These are phyloP conservation scores for Pelargonium fulgidum DNA, from an alignment of 441 rosid species.

Conservation along the genomic window DNA sequence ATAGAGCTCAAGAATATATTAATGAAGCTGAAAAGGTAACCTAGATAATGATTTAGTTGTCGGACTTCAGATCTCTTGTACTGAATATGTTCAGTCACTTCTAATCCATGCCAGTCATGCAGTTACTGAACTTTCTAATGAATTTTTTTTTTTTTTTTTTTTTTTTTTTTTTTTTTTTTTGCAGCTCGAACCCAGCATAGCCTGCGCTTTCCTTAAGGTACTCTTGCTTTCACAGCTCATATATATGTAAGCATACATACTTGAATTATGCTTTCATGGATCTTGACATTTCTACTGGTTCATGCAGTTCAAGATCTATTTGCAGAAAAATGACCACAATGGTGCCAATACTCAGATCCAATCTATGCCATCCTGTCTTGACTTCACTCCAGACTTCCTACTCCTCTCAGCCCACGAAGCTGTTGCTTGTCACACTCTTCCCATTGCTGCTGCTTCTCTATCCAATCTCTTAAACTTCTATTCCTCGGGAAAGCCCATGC, in stretches of 20 bases:
- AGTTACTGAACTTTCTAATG: conserved; percentile 10
- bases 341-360: conserved; percentile 69
- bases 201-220: conserved; percentile 88
- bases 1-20: conserved; percentile 80
- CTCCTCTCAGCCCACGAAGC: conserved; percentile 94
- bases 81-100: conserved; percentile 13
- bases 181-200: conserved; percentile 85
- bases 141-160: no score
- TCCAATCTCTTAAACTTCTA: conserved; percentile 64
- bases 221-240: conserved; percentile 18
- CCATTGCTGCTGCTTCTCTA: conserved; percentile 68
- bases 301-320: conserved; percentile 74
- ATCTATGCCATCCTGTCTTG: conserved; percentile 62
- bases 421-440: conserved; percentile 68
- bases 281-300: conserved; percentile 22
- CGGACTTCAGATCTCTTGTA: conserved; percentile 17
- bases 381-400: conserved; percentile 75
- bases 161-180: no score
- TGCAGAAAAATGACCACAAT: conserved; percentile 49
- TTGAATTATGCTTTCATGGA: conserved; percentile 9
- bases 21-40: conserved; percentile 84
- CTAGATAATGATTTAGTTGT: conserved; percentile 11
- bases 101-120: conserved; percentile 7
- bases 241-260: conserved; percentile 15
- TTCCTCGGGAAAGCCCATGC: conserved; percentile 54